Evolutionary conservation across 257 asterid species (phyloP).

Genomic region (Nicotiana knightiana): DNA sequence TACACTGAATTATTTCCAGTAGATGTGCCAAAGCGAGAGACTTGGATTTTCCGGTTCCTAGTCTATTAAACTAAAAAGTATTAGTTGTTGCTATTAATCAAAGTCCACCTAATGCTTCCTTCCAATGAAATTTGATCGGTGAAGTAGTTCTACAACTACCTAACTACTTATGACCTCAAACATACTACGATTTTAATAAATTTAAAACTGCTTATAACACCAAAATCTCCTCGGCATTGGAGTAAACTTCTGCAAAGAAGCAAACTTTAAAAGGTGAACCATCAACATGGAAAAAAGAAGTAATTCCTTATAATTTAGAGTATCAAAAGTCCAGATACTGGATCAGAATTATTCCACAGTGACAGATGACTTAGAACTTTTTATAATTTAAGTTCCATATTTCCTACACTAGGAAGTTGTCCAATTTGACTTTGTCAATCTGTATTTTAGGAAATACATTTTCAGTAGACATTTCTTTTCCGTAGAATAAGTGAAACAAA

Average conservation of each 20-base stretch:
- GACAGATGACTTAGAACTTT: no score
- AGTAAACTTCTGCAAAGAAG: not conserved
- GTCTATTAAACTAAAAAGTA: no score
- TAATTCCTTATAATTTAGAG: not conserved
- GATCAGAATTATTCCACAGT: not conserved
- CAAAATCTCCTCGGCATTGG: not conserved
- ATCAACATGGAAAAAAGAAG: not conserved
- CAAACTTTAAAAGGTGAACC: not conserved
- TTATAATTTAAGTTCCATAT: no score
- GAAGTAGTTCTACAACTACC: not conserved
- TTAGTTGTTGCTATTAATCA: not conserved
- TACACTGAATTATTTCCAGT: no score
- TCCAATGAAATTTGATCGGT: not conserved
- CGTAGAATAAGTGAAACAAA: no score
- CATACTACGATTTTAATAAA: not conserved
- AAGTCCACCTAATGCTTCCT: not conserved
- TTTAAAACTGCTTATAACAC: not conserved
- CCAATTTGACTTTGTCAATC: no score
- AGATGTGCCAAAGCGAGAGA: no score
- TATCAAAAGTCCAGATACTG: not conserved
- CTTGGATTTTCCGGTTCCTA: no score
- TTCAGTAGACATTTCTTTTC: no score
- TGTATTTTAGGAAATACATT: no score
- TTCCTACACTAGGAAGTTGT: no score
- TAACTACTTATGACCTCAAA: not conserved